Base-by-base conservation (phyloP, 2,329 filamentous ascomycete genomes). In the Aspergillus sp. region DNA sequence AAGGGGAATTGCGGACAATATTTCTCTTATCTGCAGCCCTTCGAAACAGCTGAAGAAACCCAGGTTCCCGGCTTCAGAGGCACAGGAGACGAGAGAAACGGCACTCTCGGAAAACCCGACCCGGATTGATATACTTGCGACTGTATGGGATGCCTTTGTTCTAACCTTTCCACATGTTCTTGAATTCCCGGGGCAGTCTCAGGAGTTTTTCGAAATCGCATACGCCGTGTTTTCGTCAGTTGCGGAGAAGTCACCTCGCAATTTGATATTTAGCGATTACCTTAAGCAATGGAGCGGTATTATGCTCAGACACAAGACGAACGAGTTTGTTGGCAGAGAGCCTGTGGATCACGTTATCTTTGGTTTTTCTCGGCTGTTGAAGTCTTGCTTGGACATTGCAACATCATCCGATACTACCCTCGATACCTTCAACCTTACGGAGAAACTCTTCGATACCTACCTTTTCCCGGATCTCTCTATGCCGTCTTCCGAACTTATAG, bases 391-490 rank as follows among this genome's bases (percentile, higher is more conserved):
- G 31, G 73, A 78, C 31, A 62, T 76, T 19, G 72, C 75, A n/a
- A 66, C 19, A 1, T 47, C 43, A 3, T 40, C 27, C 27, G 48
- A 31, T 24, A 21, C 19, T 21, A 17, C 35, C 21, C 15, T 31
- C 27, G 27, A 31, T 31, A 31, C 27, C 27, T 31, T 31, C 48
- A 66, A 71, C n/a, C 70, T 84, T 47, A 77, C 80, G 9, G 76
- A 78, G 52, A 73, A 75, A 3, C 69, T 92, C 1, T 85, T 91
- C 64, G 83, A 80, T 68, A 82, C 77, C 55, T 87, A 89, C 65
- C 76, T 92, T 0, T 91, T 91, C 63, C 88, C 89, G 0, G 78
- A 80, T 40, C 65, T 79, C 17, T 78, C 77, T 1, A 67, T 73
- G 7, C 59, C 66, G 4, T 66, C 69, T 3, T 64, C 67, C 11